Evolutionary conservation across 257 asterid genomes (phyloP), one percentile per base, ranked within the genome.

Genomic region (Haberlea rhodopensis): DNA sequence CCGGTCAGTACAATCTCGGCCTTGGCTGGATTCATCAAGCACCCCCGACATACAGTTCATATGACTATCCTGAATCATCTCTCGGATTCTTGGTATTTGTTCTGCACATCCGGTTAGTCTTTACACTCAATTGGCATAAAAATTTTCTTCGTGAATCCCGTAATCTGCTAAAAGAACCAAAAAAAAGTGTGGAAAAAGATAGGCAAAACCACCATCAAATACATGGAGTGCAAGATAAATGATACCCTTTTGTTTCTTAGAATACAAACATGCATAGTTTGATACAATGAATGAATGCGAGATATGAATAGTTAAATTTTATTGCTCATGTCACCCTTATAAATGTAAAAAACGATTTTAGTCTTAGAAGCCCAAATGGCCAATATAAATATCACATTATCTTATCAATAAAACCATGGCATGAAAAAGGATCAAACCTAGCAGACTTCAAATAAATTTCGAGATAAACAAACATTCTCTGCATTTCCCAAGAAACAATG

Each of bases 31-130:
- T 57, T 85, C 83, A 28, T 74, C 76, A 27, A 81, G 72, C 75
- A 84, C 66, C 18, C 90, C 84, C 85, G 83, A 74, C 74, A 71
- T 67, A 68, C 88, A 81, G 68, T 76, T 86, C 70, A 80, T 26
- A 53, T 78, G 85, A 60, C 48, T 62, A 21, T 69, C 79, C 74
- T 67, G 78, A 11, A 46, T 73, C 57, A 58, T 21, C 67, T 67
- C 71, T 61, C 62, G 58, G 59, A 80, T 60, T 75, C 76, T 71
- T 54, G 71, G 2, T 72, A 72, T 74, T 82, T 82, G 69, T 71
- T 78, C 6, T 75, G 83, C 95, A 82, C 78, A 40, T 34, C 67
- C 27, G 76, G 59, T 34, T 65, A 40, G 20, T 34, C 62, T 24
- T 25, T 25, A 51, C 37, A 40, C 64, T 60, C 70, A 75, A 65